Conservation (phyloP, 2,329 filamentous ascomycete species). For the Cladobotryum protrusum region DNA sequence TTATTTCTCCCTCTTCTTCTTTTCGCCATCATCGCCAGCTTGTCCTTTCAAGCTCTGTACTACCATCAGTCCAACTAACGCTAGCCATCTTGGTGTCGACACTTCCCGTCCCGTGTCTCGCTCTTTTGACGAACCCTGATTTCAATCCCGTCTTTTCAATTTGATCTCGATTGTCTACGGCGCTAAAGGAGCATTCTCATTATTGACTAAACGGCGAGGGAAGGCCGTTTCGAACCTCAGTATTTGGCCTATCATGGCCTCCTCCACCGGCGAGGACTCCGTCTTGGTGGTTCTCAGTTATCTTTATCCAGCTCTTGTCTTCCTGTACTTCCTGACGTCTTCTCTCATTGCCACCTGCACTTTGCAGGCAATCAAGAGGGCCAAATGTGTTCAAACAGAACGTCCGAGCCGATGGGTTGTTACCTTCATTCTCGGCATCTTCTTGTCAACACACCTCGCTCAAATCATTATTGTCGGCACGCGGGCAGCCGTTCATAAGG, state of each 20-base stretch:
- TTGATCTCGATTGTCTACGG: no score
- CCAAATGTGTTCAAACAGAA: constrained; percentile 9
- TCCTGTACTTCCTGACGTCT: constrained; percentile 51
- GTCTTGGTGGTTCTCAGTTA: constrained; percentile 48
- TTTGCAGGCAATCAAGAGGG: constrained; percentile 38
- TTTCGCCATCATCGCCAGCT: neutral
- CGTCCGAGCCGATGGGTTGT: constrained; percentile 18
- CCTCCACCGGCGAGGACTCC: constrained; percentile 8
- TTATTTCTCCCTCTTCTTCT: neutral
- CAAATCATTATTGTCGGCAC: constrained; percentile 37
- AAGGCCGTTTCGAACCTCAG: neutral
- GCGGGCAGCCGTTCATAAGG: constrained; percentile 1
- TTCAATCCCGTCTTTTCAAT: neutral
- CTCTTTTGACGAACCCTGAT: neutral
- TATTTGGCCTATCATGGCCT: constrained; percentile 10
- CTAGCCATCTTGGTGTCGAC: neutral
- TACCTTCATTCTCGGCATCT: constrained; percentile 38
- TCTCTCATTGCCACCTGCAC: constrained; percentile 47
- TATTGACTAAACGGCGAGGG: no score
- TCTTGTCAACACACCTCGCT: constrained; percentile 40
- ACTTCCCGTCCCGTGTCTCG: neutral
- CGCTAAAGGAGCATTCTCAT: no score
- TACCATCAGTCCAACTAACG: neutral
- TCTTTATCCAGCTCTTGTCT: constrained; percentile 49
- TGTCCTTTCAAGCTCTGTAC: neutral